phyloP scores from a whole-genome alignment of 106 monocot species.

The Dendrobium chrysotoxum region DNA sequence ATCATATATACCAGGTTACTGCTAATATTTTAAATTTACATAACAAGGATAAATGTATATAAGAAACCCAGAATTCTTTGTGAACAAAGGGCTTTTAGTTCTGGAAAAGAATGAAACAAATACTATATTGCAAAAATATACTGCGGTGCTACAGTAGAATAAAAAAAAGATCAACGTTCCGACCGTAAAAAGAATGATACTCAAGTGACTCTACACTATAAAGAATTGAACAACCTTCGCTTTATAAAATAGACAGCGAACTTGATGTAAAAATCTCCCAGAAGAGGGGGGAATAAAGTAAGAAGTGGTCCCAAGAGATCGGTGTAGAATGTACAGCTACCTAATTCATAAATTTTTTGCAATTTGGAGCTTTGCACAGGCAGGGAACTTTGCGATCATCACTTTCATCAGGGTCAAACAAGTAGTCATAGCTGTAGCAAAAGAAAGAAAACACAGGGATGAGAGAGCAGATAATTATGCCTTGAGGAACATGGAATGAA shows the following conservation, averaged over 20 bases:
- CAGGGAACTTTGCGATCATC: slow-evolving; percentile 75
- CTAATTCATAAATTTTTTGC: slow-evolving; percentile 84
- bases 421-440: slow-evolving; percentile 67
- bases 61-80: too few species aligned
- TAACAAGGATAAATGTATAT: too few species aligned
- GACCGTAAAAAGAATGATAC: neutral
- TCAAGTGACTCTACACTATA: neutral
- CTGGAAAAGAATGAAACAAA: neutral
- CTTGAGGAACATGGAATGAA: too few species aligned
- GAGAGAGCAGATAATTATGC: neutral
- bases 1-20: too few species aligned
- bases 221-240: neutral
- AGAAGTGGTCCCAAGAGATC: neutral
- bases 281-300: neutral
- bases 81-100: neutral
- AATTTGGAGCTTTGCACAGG: slow-evolving; percentile 57
- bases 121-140: neutral
- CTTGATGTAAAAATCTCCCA: neutral
- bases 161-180: neutral
- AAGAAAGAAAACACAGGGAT: neutral
- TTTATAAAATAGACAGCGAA: neutral
- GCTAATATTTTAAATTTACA: too few species aligned
- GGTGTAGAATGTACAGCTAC: neutral
- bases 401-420: slow-evolving; percentile 71
- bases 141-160: neutral